Percentiles rank a stretch among this genome's conserved stretches.
These are phyloP conservation scores for Pseudogymnoascus sp. DNA, from an alignment of 2,329 filamentous ascomycete species.

Conservation along the genomic window DNA sequence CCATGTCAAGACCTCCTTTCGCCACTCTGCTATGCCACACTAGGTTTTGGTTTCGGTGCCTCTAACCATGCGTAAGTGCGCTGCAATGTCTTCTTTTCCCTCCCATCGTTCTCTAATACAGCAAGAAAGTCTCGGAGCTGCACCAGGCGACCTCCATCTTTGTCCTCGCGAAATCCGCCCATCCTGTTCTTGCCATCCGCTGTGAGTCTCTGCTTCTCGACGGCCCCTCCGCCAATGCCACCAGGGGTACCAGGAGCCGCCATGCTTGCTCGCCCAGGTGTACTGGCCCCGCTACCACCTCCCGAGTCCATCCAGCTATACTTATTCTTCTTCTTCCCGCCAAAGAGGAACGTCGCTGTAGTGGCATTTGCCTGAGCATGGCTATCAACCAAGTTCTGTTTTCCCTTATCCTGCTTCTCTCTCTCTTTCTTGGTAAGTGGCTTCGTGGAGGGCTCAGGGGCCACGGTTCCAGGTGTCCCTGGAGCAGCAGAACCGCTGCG, in stretches of 20 bases:
- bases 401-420: conserved; percentile 63
- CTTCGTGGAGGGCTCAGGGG: conserved; percentile 58
- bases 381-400: conserved; percentile 66
- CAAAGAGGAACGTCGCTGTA: conserved; percentile 65
- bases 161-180: conserved; percentile 72
- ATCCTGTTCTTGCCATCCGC: conserved; percentile 53
- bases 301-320: conserved; percentile 68
- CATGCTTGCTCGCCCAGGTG: conserved; percentile 31
- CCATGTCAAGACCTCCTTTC: neutral
- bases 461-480: conserved; percentile 52
- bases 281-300: conserved; percentile 45
- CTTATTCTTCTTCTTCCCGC: conserved; percentile 57
- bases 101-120: conserved; percentile 70
- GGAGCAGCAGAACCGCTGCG: conserved; percentile 41
- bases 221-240: conserved; percentile 27
- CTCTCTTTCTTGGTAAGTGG: conserved; percentile 80
- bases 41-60: conserved; percentile 20
- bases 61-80: conserved; percentile 25
- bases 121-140: conserved; percentile 77
- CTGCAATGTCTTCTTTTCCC: conserved; percentile 55
- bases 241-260: conserved; percentile 30
- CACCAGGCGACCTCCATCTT: conserved; percentile 66
- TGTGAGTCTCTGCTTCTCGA: conserved; percentile 39
- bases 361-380: conserved; percentile 79
- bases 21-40: neutral